Conservation (phyloP, 2,329 filamentous ascomycete genomes). For the Aaosphaeria arxii region DNA sequence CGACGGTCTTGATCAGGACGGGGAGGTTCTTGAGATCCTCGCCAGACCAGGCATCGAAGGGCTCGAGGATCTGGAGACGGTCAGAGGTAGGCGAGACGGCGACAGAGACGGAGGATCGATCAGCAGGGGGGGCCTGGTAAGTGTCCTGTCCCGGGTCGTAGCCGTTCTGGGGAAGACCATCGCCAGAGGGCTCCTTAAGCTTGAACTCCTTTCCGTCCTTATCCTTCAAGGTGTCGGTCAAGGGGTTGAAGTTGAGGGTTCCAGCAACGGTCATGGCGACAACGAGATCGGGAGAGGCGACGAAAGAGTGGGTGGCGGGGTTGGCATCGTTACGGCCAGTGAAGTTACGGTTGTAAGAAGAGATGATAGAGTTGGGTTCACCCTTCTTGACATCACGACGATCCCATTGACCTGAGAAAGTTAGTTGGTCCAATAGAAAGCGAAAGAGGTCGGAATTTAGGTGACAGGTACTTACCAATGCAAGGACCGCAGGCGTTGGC, state of each 20-base stretch:
- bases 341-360: constrained; percentile 99
- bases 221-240: constrained; percentile 88
- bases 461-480: constrained; percentile 51
- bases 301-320: constrained; percentile 90
- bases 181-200: constrained; percentile 75
- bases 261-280: constrained; percentile 84
- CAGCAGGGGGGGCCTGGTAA: constrained; percentile 88
- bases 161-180: constrained; percentile 74
- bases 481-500: constrained; percentile 80
- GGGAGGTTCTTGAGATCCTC: constrained; percentile 82
- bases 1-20: constrained; percentile 93
- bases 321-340: constrained; percentile 96
- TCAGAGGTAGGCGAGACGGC: constrained; percentile 85
- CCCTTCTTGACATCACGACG: constrained; percentile 92
- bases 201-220: constrained; percentile 96
- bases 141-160: constrained; percentile 92
- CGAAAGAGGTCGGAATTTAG: constrained; percentile 1
- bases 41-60: constrained; percentile 86
- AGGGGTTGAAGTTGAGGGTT: constrained; percentile 87
- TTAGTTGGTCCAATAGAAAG: neutral
- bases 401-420: constrained; percentile 72
- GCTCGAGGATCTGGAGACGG: constrained; percentile 86
- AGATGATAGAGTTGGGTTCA: constrained; percentile 92
- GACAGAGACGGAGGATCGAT: constrained; percentile 71
- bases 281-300: constrained; percentile 85